phyloP scores from a whole-genome alignment of 2,329 filamentous ascomycete genomes.

The Pseudocercospora macadamiae region DNA sequence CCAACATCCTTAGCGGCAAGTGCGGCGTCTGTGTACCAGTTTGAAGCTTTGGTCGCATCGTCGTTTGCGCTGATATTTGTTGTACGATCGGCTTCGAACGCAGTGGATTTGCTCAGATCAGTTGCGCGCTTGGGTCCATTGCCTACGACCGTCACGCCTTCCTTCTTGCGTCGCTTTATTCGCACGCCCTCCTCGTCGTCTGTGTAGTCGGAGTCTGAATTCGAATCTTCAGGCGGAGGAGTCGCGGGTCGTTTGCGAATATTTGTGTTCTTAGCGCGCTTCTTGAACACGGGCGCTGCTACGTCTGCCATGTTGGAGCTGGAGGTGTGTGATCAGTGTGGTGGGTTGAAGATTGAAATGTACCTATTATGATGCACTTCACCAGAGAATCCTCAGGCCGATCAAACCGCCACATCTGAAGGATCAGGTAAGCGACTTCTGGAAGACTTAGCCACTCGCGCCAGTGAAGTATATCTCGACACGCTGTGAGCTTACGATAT shows the following conservation, averaged over 20 bases:
- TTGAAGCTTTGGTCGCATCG: constrained; percentile 85
- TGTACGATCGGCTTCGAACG: constrained; percentile 62
- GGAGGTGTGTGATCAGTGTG: neutral
- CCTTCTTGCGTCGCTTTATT: constrained; percentile 78
- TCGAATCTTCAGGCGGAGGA: constrained; percentile 66
- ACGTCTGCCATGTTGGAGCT: constrained; percentile 36
- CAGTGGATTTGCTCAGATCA: constrained; percentile 41
- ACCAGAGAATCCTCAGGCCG: neutral
- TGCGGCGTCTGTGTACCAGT: constrained; percentile 81
- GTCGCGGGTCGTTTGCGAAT: constrained; percentile 80
- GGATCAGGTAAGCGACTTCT: too few species aligned
- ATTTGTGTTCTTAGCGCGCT: constrained; percentile 74
- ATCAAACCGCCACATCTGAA: too few species aligned
- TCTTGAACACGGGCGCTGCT: constrained; percentile 73
- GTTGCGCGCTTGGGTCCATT: constrained; percentile 54
- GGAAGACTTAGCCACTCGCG: too few species aligned
- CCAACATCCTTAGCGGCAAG: constrained; percentile 35
- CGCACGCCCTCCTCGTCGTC: constrained; percentile 76
- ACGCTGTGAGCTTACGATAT: too few species aligned
- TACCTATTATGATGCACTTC: too few species aligned
- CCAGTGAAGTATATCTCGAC: too few species aligned
- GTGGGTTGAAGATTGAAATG: neutral
- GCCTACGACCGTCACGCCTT: constrained; percentile 65
- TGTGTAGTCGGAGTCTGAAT: constrained; percentile 66
- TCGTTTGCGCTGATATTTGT: constrained; percentile 68